Evolutionary conservation across 257 asterid genomes (phyloP).

Genomic region (Phtheirospermum japonicum): DNA sequence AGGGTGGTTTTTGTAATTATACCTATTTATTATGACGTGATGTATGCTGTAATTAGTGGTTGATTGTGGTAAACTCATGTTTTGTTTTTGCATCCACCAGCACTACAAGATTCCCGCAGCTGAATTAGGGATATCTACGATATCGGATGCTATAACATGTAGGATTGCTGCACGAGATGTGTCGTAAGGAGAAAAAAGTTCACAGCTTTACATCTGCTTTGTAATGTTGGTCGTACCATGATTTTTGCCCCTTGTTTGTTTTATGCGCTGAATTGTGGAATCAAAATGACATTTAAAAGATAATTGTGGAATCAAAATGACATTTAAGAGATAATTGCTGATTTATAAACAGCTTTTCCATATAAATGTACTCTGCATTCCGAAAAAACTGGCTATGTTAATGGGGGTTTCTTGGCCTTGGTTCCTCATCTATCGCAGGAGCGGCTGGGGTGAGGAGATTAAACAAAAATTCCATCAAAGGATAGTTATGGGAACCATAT

Average conservation of each 20-base stretch:
- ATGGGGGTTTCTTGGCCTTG: no score
- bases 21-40: no score
- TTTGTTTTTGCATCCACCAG: slow-evolving; percentile 38
- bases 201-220: not conserved
- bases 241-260: not conserved
- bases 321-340: not conserved
- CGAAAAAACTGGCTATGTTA: no score
- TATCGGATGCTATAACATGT: slow-evolving; percentile 73
- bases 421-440: no score
- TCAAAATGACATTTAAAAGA: not conserved
- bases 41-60: not conserved
- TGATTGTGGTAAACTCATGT: not conserved
- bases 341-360: not conserved
- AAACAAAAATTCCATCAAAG: no score
- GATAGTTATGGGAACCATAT: no score
- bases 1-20: no score
- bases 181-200: slow-evolving; percentile 37
- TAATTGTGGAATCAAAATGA: not conserved
- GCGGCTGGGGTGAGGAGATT: no score
- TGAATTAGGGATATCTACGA: slow-evolving; percentile 76
- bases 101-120: slow-evolving; percentile 69
- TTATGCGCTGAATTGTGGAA: not conserved
- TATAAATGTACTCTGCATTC: not conserved
- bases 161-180: slow-evolving; percentile 89
- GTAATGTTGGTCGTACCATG: slow-evolving; percentile 19